phyloP scores from a whole-genome alignment of 2,329 filamentous ascomycete species.

The Coniochaeta hoffmannii region DNA sequence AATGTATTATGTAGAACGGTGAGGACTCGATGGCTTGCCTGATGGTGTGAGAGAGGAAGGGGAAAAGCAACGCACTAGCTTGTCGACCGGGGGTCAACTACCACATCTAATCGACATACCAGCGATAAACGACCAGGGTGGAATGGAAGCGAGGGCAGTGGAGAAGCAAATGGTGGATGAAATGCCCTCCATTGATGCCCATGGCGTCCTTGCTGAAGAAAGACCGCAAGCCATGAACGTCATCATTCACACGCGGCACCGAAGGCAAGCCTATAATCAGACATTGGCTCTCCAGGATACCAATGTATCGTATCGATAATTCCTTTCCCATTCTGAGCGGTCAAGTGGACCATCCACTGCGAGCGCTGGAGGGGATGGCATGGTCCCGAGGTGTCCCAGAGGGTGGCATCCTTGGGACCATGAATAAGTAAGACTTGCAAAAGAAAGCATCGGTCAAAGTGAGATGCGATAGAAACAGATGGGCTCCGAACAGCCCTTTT shows the following conservation, averaged over 20 bases:
- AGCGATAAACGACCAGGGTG: background rate
- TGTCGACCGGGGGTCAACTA: background rate
- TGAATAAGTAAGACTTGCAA: background rate
- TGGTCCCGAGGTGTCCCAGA: background rate
- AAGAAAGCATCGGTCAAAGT: background rate
- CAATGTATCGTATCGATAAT: background rate
- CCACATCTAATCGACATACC: background rate
- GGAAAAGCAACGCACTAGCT: background rate
- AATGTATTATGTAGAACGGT: background rate
- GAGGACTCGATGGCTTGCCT: background rate
- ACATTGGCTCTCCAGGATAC: background rate
- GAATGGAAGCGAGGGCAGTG: background rate
- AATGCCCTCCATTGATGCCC: background rate
- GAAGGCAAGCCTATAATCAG: background rate
- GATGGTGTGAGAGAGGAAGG: background rate
- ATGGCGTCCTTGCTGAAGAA: background rate
- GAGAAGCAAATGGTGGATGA: background rate
- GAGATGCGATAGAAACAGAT: slow-evolving; percentile 1
- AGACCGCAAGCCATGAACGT: background rate
- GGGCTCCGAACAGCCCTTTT: background rate
- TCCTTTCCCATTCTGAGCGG: background rate
- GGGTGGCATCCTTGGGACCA: background rate
- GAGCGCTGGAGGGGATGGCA: background rate
- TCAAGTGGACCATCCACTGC: background rate
- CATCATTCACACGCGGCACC: background rate